Evolutionary conservation across 2,329 filamentous ascomycete genomes (phyloP).

Genomic region (Aspergillus sp.): DNA sequence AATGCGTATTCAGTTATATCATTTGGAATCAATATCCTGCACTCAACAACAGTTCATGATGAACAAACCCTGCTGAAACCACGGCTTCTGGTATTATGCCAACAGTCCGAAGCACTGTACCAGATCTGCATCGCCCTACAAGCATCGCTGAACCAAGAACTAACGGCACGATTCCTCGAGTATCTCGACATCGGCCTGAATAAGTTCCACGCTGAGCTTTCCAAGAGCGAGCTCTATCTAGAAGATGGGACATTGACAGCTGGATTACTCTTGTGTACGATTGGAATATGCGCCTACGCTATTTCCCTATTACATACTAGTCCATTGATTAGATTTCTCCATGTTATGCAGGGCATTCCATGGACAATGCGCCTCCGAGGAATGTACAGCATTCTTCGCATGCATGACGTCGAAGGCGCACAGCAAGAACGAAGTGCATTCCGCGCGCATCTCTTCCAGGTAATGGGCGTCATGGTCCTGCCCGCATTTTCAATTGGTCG

Average conservation of each 20-base stretch:
- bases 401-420: conserved; percentile 21
- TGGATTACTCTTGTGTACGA: conserved; percentile 32
- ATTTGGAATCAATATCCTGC: conserved; percentile 27
- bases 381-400: conserved; percentile 31
- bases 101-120: conserved; percentile 29
- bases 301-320: too few relatives aligned
- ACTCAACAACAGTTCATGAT: conserved; percentile 26
- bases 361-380: conserved; percentile 35
- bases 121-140: conserved; percentile 31
- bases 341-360: conserved; percentile 30
- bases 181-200: conserved; percentile 28
- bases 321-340: too few relatives aligned
- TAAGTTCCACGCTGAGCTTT: conserved; percentile 29
- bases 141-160: conserved; percentile 8
- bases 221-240: conserved; percentile 18
- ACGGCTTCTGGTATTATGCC: conserved; percentile 22
- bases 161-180: conserved; percentile 22
- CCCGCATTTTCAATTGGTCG: conserved; percentile 28
- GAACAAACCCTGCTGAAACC: conserved; percentile 16
- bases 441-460: conserved; percentile 28
- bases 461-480: conserved; percentile 35
- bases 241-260: conserved; percentile 30
- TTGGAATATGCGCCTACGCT: conserved; percentile 24
- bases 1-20: background rate
- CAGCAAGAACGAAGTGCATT: conserved; percentile 13